A percentile compares a stretch with the other conserved stretches of the same genome.
Evolutionary conservation across 805 yeast genomes (phyloP).

Genomic region (Lachancea nothofagi): DNA sequence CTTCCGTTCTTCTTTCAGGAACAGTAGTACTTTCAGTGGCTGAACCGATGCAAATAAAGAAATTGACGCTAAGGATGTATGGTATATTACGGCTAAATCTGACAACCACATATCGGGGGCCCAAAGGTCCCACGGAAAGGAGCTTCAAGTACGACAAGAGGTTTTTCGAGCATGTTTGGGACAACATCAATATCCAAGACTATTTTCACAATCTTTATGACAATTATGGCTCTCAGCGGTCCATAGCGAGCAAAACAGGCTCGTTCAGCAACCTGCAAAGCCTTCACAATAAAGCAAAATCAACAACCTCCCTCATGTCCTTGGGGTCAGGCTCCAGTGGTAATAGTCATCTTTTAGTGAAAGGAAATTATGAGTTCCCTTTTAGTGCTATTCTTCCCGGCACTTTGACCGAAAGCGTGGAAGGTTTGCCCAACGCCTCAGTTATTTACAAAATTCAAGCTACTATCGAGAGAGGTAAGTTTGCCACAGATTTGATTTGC

Average conservation of each 20-base stretch:
- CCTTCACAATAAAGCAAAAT: constrained; percentile 31
- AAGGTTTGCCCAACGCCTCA: constrained; percentile 79
- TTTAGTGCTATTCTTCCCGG: constrained; percentile 85
- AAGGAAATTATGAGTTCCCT: constrained; percentile 88
- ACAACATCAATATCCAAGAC: constrained; percentile 50
- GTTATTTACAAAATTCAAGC: constrained; percentile 71
- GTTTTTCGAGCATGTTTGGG: constrained; percentile 77
- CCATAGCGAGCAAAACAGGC: constrained; percentile 16
- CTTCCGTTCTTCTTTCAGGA: constrained; percentile 71
- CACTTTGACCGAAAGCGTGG: constrained; percentile 76
- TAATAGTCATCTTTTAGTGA: constrained; percentile 41
- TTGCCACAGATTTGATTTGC: constrained; percentile 56
- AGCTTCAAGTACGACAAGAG: constrained; percentile 50
- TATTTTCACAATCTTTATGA: constrained; percentile 31
- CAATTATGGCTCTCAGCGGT: constrained; percentile 17
- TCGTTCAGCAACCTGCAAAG: constrained; percentile 21
- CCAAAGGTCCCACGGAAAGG: constrained; percentile 43
- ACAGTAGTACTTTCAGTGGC: constrained; percentile 66
- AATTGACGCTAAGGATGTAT: constrained; percentile 55
- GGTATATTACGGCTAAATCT: constrained; percentile 65
- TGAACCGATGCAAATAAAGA: constrained; percentile 69
- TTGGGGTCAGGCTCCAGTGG: constrained; percentile 25
- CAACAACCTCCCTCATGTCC: constrained; percentile 32
- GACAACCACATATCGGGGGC: constrained; percentile 47
- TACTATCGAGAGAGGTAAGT: constrained; percentile 75